phyloP scores from a whole-genome alignment of 164 flowering plant species.

The Pachysandra terminalis region DNA sequence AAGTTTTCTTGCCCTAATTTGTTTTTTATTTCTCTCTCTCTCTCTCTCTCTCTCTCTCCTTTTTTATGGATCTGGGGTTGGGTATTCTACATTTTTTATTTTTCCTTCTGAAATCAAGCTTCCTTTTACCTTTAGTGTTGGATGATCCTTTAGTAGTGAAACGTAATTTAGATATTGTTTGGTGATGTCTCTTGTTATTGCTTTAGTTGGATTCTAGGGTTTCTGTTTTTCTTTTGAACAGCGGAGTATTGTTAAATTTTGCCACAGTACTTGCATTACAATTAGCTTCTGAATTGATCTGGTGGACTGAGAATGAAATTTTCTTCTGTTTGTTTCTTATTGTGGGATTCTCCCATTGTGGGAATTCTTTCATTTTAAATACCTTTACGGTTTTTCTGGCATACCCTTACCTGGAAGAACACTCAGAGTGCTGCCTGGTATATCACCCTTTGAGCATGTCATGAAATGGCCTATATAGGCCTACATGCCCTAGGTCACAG shows the following conservation, averaged over 20 bases:
- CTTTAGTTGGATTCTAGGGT: slow-evolving; percentile 12
- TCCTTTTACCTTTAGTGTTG: neutral
- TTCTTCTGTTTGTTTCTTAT: neutral
- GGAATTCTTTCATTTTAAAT: too few species aligned
- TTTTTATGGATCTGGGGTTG: slow-evolving; percentile 1
- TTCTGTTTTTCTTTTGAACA: neutral
- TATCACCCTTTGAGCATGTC: too few species aligned
- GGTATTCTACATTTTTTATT: neutral
- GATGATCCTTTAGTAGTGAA: neutral
- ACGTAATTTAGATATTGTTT: neutral
- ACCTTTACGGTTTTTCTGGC: too few species aligned
- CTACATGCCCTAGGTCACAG: too few species aligned
- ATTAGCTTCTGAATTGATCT: neutral
- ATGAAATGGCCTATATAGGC: too few species aligned
- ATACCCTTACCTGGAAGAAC: too few species aligned
- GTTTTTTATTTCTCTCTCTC: too few species aligned
- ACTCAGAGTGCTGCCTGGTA: too few species aligned
- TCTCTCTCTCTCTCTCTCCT: too few species aligned
- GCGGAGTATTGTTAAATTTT: neutral
- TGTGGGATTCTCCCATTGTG: neutral
- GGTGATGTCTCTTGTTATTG: neutral
- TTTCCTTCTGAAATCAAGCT: neutral
- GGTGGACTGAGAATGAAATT: neutral
- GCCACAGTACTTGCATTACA: too few species aligned
- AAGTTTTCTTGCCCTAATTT: neutral